A percentile compares a stretch with the other conserved stretches of the same genome.
Conservation (phyloP, 106 monocot genomes). For the Dendrobium nobile region DNA sequence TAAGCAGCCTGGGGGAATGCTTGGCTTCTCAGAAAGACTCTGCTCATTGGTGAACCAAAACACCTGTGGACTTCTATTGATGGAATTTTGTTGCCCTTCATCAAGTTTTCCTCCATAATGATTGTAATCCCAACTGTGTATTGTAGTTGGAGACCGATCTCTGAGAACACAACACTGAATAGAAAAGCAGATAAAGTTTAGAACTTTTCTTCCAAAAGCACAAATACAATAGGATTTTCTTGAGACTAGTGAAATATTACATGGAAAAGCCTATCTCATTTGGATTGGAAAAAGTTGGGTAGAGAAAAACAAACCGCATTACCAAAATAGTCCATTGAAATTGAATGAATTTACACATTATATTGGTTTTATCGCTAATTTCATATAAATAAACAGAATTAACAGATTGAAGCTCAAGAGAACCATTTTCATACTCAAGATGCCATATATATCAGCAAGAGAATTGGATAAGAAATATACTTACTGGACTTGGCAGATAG, state of each 20-base stretch:
- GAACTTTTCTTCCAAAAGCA: neutral
- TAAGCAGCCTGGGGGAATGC: constrained; percentile 20
- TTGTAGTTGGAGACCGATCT: constrained; percentile 24
- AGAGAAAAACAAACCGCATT: neutral
- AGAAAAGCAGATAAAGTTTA: neutral
- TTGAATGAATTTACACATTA: neutral
- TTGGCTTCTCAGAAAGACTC: constrained; percentile 33
- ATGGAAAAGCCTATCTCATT: too few relatives aligned
- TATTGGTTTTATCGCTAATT: neutral
- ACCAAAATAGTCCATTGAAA: neutral
- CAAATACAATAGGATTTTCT: neutral
- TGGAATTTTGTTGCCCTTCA: neutral
- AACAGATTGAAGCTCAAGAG: neutral
- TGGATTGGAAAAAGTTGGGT: too few relatives aligned
- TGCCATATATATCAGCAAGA: neutral
- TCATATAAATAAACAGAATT: neutral
- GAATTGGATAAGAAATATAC: neutral
- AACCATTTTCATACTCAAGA: neutral
- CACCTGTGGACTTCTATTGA: neutral
- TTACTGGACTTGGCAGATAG: neutral
- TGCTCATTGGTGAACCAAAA: constrained; percentile 7
- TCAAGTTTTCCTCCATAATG: constrained; percentile 20
- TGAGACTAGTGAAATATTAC: neutral
- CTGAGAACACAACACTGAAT: constrained; percentile 39
- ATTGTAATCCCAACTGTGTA: constrained; percentile 34